These are phyloP conservation scores for Benincasa hispida DNA, from an alignment of 306 rosid species.

Conservation along the genomic window DNA sequence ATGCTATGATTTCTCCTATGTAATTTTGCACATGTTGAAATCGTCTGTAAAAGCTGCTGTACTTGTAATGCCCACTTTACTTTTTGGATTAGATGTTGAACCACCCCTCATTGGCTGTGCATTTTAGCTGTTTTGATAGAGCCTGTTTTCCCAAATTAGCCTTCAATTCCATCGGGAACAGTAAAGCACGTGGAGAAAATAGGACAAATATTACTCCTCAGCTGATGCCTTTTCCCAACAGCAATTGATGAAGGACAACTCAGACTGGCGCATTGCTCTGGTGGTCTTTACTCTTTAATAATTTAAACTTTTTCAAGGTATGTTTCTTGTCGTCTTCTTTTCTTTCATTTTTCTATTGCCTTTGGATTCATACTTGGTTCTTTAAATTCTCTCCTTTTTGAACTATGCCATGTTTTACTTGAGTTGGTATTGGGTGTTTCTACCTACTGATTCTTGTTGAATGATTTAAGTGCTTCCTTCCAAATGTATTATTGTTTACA, in stretches of 20 bases:
- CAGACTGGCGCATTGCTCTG: background rate
- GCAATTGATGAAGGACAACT: background rate
- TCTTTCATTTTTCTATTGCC: background rate
- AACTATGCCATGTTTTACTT: background rate
- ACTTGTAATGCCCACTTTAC: background rate
- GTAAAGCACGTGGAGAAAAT: slow-evolving; percentile 3
- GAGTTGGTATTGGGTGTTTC: background rate
- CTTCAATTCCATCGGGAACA: background rate
- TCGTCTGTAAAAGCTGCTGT: background rate
- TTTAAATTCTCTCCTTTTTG: background rate
- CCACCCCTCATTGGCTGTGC: background rate
- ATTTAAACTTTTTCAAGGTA: background rate
- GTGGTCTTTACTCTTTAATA: background rate
- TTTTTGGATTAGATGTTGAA: background rate
- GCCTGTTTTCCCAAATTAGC: background rate
- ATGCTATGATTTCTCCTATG: background rate
- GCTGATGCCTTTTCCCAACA: background rate
- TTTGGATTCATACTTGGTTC: background rate
- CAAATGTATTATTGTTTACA: background rate
- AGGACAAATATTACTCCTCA: background rate
- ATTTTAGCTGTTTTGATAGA: background rate
- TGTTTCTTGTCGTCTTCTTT: background rate
- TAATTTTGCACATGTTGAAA: background rate
- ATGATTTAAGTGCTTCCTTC: background rate
- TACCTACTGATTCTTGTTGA: background rate